Evolutionary conservation across 1,284 basidiomycete species (phyloP), one percentile per base, ranked within the genome.

Genomic region (Puccinia novopanici): DNA sequence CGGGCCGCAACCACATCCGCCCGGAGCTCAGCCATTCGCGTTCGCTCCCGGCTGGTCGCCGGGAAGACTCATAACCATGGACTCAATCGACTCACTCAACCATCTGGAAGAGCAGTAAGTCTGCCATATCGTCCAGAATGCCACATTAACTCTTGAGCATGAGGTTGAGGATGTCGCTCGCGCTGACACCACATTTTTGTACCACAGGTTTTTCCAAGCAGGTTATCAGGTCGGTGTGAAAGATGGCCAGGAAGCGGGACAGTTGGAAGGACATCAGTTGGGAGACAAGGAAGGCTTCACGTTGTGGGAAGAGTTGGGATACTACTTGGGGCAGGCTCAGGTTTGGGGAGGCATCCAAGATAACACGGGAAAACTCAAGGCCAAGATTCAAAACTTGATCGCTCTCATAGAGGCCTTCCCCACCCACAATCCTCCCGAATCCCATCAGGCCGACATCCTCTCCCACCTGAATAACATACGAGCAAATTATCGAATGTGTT

Each of bases 61-160:
- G 6, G 45, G 45, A 45, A 45, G 45, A 45, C 6, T 8, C 55
- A 30, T 19, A 19, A 57, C 55, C 30, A 74, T 74, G 54, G 57
- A 74, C 55, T 45, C 72, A 27, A 57, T 74, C 54, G 72, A 74
- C 22, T 74, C 72, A 45, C 52, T 74, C 72, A 74, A 74, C 50
- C 72, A 74, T 27, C 72, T 74, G 30, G 72, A 74, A 48, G 72
- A 74, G 40, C 54, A 61, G 72, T 74, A n/a, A 27, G 40, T 61
- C 34, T n/a, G 37, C 30, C 24, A 9, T 59, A n/a, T n/a, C n/a
- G n/a, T n/a, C n/a, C n/a, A n/a, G n/a, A n/a, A n/a, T n/a, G n/a
- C n/a, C n/a, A n/a, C n/a, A n/a, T n/a, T n/a, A n/a, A n/a, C n/a
- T n/a, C n/a, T n/a, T n/a, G n/a, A n/a, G n/a, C n/a, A n/a, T n/a